A percentile compares a stretch with the other conserved stretches of the same genome.
phyloP scores from a whole-genome alignment of 139 green algal species.

The Ettlia oleoabundans region DNA sequence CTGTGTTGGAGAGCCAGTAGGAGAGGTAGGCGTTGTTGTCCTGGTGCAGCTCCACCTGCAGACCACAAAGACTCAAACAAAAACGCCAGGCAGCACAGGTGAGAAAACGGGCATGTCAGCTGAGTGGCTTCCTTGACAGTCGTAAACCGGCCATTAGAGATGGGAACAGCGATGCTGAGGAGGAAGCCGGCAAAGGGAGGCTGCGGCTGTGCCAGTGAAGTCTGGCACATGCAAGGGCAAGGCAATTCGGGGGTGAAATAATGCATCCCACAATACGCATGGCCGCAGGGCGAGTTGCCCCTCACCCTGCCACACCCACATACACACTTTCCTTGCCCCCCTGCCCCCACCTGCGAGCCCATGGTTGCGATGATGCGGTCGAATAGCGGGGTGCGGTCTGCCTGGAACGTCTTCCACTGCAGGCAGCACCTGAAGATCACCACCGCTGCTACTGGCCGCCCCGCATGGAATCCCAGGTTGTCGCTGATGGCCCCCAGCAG shows the following conservation, averaged over 20 bases:
- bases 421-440: slow-evolving; percentile 91
- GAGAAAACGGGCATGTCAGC: not conserved
- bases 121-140: too few relatives aligned
- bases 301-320: not conserved
- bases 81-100: not conserved
- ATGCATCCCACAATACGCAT: too few relatives aligned
- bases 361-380: slow-evolving; percentile 96
- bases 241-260: too few relatives aligned
- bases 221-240: too few relatives aligned
- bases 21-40: slow-evolving; percentile 89
- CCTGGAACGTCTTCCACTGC: slow-evolving; percentile 91
- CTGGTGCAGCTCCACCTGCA: slow-evolving; percentile 82
- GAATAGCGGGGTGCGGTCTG: slow-evolving; percentile 95
- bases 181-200: too few relatives aligned
- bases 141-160: too few relatives aligned
- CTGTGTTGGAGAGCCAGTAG: slow-evolving; percentile 98
- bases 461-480: slow-evolving; percentile 84
- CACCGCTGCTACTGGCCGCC: slow-evolving; percentile 86
- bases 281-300: too few relatives aligned
- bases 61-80: not conserved
- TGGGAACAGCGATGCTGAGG: too few relatives aligned
- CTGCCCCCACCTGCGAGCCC: slow-evolving; percentile 65
- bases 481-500: slow-evolving; percentile 73
- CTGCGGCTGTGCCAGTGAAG: too few relatives aligned
- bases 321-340: not conserved